These are phyloP conservation scores for Linum usitatissimum DNA, from an alignment of 345 rosid species.

Conservation along the genomic window DNA sequence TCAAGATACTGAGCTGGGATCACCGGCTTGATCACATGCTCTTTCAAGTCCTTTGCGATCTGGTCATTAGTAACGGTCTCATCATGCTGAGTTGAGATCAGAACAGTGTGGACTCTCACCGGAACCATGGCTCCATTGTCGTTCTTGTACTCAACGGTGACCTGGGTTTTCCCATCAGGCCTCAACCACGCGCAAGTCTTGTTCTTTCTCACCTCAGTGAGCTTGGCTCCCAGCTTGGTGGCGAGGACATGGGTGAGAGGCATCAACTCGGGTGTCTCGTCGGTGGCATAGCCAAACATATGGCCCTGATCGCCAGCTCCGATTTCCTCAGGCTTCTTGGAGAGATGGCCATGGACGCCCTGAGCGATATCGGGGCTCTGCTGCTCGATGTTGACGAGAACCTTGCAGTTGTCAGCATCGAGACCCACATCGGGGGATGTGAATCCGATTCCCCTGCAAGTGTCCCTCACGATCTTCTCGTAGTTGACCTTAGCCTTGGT, in stretches of 20 bases:
- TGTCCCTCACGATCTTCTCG: conserved; percentile 63
- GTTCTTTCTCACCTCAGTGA: conserved; percentile 73
- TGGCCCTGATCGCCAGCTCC: conserved; percentile 86
- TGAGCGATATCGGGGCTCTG: conserved; percentile 78
- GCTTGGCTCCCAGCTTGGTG: conserved; percentile 77
- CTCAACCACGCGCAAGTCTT: conserved; percentile 66
- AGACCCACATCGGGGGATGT: conserved; percentile 63
- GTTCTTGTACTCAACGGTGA: conserved; percentile 58
- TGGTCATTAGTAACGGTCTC: conserved; percentile 61
- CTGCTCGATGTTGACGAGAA: conserved; percentile 64
- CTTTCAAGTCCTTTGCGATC: conserved; percentile 59
- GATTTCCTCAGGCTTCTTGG: conserved; percentile 69
- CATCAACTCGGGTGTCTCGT: conserved; percentile 68
- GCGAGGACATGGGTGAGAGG: conserved; percentile 71
- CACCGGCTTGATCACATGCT: conserved; percentile 64
- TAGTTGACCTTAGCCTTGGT: conserved; percentile 57
- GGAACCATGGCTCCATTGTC: conserved; percentile 70
- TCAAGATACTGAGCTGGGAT: conserved; percentile 61
- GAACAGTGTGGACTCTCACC: conserved; percentile 59
- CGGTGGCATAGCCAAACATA: conserved; percentile 73
- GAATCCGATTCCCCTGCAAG: conserved; percentile 69
- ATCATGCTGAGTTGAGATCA: conserved; percentile 71
- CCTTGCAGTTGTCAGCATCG: conserved; percentile 57
- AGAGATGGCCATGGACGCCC: conserved; percentile 72
- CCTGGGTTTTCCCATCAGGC: conserved; percentile 83